Conservation (phyloP, 2,329 filamentous ascomycete species). For the Phaeosphaeria sp. region DNA sequence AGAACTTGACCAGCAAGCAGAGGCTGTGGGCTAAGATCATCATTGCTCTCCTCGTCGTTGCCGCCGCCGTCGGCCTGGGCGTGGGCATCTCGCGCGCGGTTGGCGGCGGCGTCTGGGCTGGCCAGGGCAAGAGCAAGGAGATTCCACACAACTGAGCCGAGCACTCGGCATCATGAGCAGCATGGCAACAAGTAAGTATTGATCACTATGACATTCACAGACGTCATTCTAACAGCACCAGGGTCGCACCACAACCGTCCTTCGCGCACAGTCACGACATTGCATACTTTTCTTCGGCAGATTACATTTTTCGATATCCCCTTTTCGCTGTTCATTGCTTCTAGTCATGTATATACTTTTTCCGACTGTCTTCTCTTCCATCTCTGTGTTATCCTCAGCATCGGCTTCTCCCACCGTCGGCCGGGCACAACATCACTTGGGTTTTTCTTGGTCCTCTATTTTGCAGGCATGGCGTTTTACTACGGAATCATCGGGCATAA, state of each 20-base stretch:
- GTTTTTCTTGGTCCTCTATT: background rate
- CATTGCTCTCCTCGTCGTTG: slow-evolving; percentile 54
- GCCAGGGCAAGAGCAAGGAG: slow-evolving; percentile 46
- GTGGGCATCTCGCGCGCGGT: slow-evolving; percentile 59
- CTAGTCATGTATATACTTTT: slow-evolving; percentile 18
- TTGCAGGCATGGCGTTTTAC: slow-evolving; percentile 3
- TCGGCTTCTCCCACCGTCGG: background rate
- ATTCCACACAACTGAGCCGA: slow-evolving; percentile 37
- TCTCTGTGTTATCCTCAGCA: slow-evolving; percentile 8
- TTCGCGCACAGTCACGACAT: slow-evolving; percentile 14
- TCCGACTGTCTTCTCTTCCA: slow-evolving; percentile 4
- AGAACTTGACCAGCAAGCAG: slow-evolving; percentile 52
- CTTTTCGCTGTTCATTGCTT: slow-evolving; percentile 22
- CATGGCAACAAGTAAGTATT: slow-evolving; percentile 15
- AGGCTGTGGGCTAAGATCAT: slow-evolving; percentile 54
- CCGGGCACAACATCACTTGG: slow-evolving; percentile 3
- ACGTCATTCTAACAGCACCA: slow-evolving; percentile 1
- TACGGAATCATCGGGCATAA: slow-evolving; percentile 1
- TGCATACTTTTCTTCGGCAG: slow-evolving; percentile 20
- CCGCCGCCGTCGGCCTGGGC: slow-evolving; percentile 55
- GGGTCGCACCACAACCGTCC: slow-evolving; percentile 4
- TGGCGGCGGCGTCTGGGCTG: slow-evolving; percentile 55
- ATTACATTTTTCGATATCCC: slow-evolving; percentile 26
- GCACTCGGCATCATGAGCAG: slow-evolving; percentile 4
- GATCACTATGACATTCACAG: background rate